These are phyloP conservation scores for Soucietia sequanensis DNA, from an alignment of 805 yeast species.

Conservation along the genomic window DNA sequence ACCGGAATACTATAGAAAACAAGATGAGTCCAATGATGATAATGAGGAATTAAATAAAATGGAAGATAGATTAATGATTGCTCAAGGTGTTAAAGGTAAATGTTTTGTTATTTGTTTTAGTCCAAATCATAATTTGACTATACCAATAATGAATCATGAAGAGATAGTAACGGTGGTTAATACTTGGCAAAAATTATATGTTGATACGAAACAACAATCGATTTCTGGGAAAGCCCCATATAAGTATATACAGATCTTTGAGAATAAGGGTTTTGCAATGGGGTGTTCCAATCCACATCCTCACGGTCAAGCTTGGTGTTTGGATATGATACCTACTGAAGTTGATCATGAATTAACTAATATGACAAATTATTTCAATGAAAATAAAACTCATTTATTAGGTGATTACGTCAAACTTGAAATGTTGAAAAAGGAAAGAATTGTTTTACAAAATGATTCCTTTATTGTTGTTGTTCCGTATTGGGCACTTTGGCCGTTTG, in stretches of 20 bases:
- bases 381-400: slow-evolving; percentile 48
- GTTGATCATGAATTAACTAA: slow-evolving; percentile 56
- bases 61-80: slow-evolving; percentile 47
- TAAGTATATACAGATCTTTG: slow-evolving; percentile 68
- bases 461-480: slow-evolving; percentile 72
- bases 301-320: slow-evolving; percentile 81
- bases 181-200: slow-evolving; percentile 59
- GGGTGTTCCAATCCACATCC: slow-evolving; percentile 84
- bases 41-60: slow-evolving; percentile 17
- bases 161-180: slow-evolving; percentile 51
- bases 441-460: slow-evolving; percentile 58
- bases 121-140: slow-evolving; percentile 65
- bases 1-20: slow-evolving; percentile 36
- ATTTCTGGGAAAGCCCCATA: slow-evolving; percentile 42
- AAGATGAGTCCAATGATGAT: slow-evolving; percentile 12
- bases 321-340: slow-evolving; percentile 64
- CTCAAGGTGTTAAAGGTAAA: slow-evolving; percentile 61
- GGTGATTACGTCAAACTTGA: slow-evolving; percentile 64
- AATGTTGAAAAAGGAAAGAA: slow-evolving; percentile 46
- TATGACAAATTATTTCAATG: slow-evolving; percentile 45
- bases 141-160: slow-evolving; percentile 54
- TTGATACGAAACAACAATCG: slow-evolving; percentile 37
- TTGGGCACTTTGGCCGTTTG: slow-evolving; percentile 86
- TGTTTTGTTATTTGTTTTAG: slow-evolving; percentile 72
- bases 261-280: slow-evolving; percentile 77